A percentile compares a stretch with the other conserved stretches of the same genome.
phyloP scores from a whole-genome alignment of 352 stramenopile species.

The Globisporangium cederbergense region DNA sequence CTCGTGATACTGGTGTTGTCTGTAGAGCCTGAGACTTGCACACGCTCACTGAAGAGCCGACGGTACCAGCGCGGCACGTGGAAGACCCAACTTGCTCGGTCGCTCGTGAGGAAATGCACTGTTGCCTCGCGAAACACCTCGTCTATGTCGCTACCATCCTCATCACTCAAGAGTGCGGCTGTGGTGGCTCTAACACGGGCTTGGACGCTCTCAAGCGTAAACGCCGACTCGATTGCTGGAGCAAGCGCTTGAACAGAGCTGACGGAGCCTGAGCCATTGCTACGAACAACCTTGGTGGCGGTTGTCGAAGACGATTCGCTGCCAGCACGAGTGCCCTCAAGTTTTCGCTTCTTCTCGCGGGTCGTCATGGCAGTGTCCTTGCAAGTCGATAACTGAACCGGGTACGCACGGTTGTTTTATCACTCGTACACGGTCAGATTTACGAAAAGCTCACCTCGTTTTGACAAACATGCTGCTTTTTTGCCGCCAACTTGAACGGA shows the following conservation, averaged over 20 bases:
- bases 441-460: not conserved
- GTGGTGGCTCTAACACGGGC: slow-evolving; percentile 16
- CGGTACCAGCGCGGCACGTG: slow-evolving; percentile 55
- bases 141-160: not conserved
- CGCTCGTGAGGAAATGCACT: slow-evolving; percentile 22
- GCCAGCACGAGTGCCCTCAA: not conserved
- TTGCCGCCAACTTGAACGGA: not conserved
- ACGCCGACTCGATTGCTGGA: not conserved
- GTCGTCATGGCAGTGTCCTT: not conserved
- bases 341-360: not conserved
- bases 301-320: too few species aligned
- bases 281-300: not conserved
- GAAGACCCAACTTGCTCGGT: slow-evolving; percentile 55
- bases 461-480: not conserved
- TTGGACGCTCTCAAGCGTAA: slow-evolving; percentile 20
- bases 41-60: slow-evolving; percentile 13
- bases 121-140: not conserved
- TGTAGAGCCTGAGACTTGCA: not conserved
- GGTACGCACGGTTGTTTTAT: not conserved
- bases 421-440: not conserved
- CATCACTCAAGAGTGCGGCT: not conserved
- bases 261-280: not conserved
- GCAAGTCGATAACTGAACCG: not conserved
- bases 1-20: too few species aligned
- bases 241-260: not conserved